Evolutionary conservation across 768 basidiomycete genomes (phyloP).

Genomic region (Candolleomyces efflorescens): DNA sequence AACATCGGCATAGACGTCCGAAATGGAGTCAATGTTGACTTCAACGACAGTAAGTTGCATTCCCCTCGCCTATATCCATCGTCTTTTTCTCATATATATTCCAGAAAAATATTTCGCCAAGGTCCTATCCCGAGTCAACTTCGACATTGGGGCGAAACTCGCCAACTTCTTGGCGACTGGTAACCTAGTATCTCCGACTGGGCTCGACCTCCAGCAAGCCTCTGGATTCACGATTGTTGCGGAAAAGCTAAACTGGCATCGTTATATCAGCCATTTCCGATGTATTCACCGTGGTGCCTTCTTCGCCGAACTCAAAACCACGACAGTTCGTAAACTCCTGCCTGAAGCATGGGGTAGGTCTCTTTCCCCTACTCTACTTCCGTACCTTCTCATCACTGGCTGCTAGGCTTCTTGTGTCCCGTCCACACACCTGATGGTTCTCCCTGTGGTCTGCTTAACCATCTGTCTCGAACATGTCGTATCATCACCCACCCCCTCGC

Average conservation of each 20-base stretch:
- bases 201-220: constrained; percentile 94
- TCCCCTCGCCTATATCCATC: not conserved
- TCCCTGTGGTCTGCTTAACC: constrained; percentile 96
- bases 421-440: constrained; percentile 99
- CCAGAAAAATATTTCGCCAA: constrained; percentile 75
- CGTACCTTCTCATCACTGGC: not conserved
- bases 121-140: constrained; percentile 73
- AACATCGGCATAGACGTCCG: constrained; percentile 73
- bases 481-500: constrained; percentile 77
- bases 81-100: not conserved
- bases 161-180: constrained; percentile 97
- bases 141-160: constrained; percentile 87
- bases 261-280: constrained; percentile 97
- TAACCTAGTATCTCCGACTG: constrained; percentile 90
- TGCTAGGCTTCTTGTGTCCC: constrained; percentile 89
- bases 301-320: constrained; percentile 98
- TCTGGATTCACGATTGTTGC: constrained; percentile 99
- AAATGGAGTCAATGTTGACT: constrained; percentile 78
- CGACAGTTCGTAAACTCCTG: constrained; percentile 90
- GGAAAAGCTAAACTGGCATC: constrained; percentile 97
- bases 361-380: not conserved
- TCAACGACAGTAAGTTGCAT: constrained; percentile 69
- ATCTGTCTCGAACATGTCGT: constrained; percentile 90
- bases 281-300: constrained; percentile 99
- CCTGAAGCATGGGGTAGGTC: constrained; percentile 95